Conservation (phyloP, 345 rosid species). For the Euphorbia peplus region DNA sequence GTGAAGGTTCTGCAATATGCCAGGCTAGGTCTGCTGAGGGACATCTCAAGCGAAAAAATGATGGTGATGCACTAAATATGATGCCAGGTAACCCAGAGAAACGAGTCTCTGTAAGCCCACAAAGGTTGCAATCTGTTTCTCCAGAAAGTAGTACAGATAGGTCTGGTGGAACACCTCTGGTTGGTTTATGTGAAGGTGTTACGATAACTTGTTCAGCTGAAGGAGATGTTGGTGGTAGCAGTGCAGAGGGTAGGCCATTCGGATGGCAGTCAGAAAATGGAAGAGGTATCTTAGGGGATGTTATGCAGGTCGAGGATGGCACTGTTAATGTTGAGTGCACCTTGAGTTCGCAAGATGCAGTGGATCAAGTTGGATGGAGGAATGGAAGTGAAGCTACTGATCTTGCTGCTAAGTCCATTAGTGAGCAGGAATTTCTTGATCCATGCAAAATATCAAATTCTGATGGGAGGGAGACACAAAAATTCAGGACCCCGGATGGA, state of each 20-base stretch:
- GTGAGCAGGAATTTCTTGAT: conserved; percentile 19
- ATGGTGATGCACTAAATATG: conserved; percentile 36
- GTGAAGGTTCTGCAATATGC: conserved; percentile 42
- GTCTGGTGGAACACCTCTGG: conserved; percentile 40
- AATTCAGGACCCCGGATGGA: conserved; percentile 22
- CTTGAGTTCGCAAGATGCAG: conserved; percentile 23
- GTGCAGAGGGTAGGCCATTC: conserved; percentile 19
- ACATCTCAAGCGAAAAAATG: conserved; percentile 45
- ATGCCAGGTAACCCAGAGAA: conserved; percentile 45
- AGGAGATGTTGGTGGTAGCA: conserved; percentile 24
- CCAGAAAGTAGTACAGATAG: conserved; percentile 38
- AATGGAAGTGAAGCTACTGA: conserved; percentile 26
- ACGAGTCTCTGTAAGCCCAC: conserved; percentile 48
- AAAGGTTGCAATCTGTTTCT: conserved; percentile 39
- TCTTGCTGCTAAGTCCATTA: conserved; percentile 20
- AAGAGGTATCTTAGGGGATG: conserved; percentile 15
- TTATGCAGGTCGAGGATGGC: conserved; percentile 17
- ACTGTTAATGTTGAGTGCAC: conserved; percentile 22
- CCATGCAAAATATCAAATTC: conserved; percentile 36
- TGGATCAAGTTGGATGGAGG: conserved; percentile 16
- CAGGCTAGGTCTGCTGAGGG: conserved; percentile 42
- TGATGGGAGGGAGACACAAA: conserved; percentile 21
- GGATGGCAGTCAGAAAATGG: conserved; percentile 28
- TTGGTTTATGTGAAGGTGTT: conserved; percentile 28
- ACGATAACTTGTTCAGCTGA: conserved; percentile 21